Evolutionary conservation across 225 moss, liverwort and hornwort genomes (phyloP), one percentile per base, ranked within the genome.

Genomic region (Sphagnum contortum): DNA sequence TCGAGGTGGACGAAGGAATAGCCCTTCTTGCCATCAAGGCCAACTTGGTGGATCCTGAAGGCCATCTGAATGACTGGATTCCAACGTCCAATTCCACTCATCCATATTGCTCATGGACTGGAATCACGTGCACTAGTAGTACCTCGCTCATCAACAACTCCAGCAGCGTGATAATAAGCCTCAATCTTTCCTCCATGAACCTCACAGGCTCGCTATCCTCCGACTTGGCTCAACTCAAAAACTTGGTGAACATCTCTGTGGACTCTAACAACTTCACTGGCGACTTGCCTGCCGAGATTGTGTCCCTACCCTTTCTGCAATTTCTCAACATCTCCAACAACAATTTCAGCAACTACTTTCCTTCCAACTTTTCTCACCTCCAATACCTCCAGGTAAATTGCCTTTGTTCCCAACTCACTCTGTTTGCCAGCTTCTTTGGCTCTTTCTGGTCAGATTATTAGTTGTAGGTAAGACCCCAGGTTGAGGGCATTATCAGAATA

Each of bases 211-310:
- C 66, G 4, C 67, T 86, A 61, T 57, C 73, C 3, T 12, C 67
- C 5, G 77, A 77, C 57, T 64, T 86, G 62, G 77, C 69, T 1
- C 68, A 55, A n/a, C 67, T 86, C 65, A 71, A 49, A 57, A 64
- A 50, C 68, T 60, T 86, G 73, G 73, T 73, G 58, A 75, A 73
- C 65, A 45, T 86, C 4, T 79, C 79, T 47, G 74, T 94, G 47
- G 83, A 87, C 69, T 44, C 77, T 64, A 94, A 94, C 80, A 94
- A 91, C 73, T 91, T 94, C 72, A 94, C 87, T 0, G 94, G 81
- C 6, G 55, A 61, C 12, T 68, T 94, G 1, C 91, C 94, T 2
- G 59, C 45, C 4, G 85, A 85, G 62, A 69, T 91, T 9, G 71
- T 62, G 3, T 51, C 5, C 6, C 80, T 94, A 4, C 50, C 69